Evolutionary conservation across 345 rosid species (phyloP).

Genomic region (Syzygium grande): DNA sequence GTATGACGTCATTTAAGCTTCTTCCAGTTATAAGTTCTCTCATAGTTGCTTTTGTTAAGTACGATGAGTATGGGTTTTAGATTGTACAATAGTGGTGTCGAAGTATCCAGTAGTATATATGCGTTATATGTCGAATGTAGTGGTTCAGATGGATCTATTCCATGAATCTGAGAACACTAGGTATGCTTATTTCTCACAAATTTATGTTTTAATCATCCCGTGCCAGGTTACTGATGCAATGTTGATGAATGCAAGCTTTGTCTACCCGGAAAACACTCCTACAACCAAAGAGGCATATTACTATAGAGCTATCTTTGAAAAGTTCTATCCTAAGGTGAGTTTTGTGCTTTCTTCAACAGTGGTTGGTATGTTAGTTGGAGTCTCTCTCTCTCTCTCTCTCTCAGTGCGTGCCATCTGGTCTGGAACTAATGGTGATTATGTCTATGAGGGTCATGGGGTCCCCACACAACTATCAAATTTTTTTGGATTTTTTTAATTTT

Average conservation of each 20-base stretch:
- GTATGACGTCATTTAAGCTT: constrained; percentile 17
- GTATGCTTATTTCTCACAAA: neutral
- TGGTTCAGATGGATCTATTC: neutral
- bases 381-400: neutral
- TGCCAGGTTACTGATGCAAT: constrained; percentile 72
- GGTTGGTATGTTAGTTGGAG: neutral
- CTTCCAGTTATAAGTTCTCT: neutral
- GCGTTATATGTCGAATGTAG: neutral
- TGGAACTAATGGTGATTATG: neutral
- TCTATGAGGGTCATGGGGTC: neutral
- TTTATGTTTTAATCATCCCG: neutral
- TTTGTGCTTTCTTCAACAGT: neutral
- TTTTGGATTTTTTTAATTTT: neutral
- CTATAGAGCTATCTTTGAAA: constrained; percentile 85
- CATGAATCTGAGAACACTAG: neutral
- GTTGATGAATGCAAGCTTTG: constrained; percentile 64
- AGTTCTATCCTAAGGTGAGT: constrained; percentile 84
- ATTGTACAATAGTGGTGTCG: neutral
- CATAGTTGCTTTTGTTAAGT: neutral
- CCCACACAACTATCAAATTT: neutral
- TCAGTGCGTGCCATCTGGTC: neutral
- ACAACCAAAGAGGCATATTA: constrained; percentile 85
- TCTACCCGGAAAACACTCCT: constrained; percentile 86
- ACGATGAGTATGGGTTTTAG: neutral
- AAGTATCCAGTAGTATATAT: neutral